Conservation (phyloP, 1,139 yeast genomes). For the Scheffersomyces insectosa region DNA sequence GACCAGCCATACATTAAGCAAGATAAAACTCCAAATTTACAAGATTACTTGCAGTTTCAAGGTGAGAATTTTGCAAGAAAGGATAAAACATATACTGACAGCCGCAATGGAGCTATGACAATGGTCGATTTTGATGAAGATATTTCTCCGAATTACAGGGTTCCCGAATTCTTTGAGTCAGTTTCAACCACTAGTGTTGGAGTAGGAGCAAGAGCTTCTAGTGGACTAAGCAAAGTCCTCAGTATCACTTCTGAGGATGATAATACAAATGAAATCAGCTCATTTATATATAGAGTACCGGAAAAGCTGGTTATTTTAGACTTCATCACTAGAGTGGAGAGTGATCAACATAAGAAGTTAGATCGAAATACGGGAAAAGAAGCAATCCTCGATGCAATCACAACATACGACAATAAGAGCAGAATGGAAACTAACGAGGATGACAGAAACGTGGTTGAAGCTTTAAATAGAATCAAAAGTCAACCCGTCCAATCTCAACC, state of each 20-base stretch:
- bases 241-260: constrained; percentile 31
- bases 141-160: constrained; percentile 25
- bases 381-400: constrained; percentile 25
- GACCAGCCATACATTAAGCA: constrained; percentile 56
- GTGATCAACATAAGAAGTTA: constrained; percentile 24
- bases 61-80: constrained; percentile 19
- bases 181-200: constrained; percentile 36
- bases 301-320: constrained; percentile 76
- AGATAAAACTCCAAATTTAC: constrained; percentile 23
- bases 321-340: constrained; percentile 56
- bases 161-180: constrained; percentile 48
- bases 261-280: constrained; percentile 27
- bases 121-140: constrained; percentile 18
- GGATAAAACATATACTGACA: constrained; percentile 28
- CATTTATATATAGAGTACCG: constrained; percentile 63
- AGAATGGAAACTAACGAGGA: constrained; percentile 14
- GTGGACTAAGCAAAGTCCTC: constrained; percentile 35
- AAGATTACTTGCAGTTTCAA: constrained; percentile 34
- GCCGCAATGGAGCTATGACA: constrained; percentile 1
- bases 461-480: constrained; percentile 21
- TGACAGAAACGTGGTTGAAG: constrained; percentile 26
- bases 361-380: constrained; percentile 17
- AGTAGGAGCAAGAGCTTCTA: constrained; percentile 46
- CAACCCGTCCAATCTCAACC: neutral
- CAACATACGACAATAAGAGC: constrained; percentile 21